phyloP scores from a whole-genome alignment of 345 rosid genomes.

The Syzygium grande region DNA sequence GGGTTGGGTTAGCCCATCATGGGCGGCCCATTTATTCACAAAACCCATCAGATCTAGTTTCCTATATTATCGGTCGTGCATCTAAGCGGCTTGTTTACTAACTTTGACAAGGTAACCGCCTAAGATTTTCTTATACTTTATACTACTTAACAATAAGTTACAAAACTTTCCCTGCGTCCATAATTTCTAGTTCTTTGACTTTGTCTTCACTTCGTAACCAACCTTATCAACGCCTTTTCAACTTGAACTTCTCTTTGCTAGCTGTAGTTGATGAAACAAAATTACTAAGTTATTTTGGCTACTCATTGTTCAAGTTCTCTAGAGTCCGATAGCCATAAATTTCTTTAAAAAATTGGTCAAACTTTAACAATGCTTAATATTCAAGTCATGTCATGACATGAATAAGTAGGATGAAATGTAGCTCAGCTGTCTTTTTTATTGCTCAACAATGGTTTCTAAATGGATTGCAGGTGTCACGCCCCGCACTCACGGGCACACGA shows the following conservation, averaged over 20 bases:
- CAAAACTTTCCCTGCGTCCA: background rate
- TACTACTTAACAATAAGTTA: no score
- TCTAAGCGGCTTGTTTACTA: background rate
- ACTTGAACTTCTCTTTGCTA: background rate
- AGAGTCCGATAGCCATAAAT: background rate
- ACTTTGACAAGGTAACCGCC: no score
- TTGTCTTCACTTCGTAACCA: background rate
- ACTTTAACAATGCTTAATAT: background rate
- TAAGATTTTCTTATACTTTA: no score
- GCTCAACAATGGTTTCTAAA: background rate
- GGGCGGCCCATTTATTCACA: no score
- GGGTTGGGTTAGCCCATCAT: no score
- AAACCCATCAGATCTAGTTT: no score
- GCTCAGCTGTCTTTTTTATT: background rate
- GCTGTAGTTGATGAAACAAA: background rate
- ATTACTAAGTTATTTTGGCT: background rate
- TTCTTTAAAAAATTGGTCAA: background rate
- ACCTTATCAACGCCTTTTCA: background rate
- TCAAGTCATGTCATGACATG: background rate
- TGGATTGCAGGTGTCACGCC: conserved; percentile 11
- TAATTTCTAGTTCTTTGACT: background rate
- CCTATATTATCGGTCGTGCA: background rate
- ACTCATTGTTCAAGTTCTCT: background rate
- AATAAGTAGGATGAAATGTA: background rate
- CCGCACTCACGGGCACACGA: no score